Percentiles rank a stretch among this genome's conserved stretches.
Conservation (phyloP, 1,284 basidiomycete species). For the Leccinum pachyderme region DNA sequence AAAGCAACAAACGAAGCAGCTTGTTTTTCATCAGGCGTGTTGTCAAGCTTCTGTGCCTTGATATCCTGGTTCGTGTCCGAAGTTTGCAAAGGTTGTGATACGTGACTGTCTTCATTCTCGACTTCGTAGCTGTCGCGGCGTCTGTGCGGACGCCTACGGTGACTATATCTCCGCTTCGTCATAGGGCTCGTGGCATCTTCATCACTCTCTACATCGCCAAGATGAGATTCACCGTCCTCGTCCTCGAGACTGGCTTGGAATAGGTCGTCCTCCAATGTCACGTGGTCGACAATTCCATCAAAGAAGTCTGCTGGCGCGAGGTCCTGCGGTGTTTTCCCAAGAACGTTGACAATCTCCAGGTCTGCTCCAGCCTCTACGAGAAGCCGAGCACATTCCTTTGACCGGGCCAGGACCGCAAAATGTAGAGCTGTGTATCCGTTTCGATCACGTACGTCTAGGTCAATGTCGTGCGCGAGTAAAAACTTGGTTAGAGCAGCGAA, state of each 20-base stretch:
- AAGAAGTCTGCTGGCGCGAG: conserved; percentile 66
- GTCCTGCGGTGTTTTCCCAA: conserved; percentile 81
- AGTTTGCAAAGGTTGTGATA: conserved; percentile 11
- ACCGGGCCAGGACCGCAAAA: conserved; percentile 75
- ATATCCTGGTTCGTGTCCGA: conserved; percentile 26
- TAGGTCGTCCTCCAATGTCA: conserved; percentile 35
- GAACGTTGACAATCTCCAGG: conserved; percentile 68
- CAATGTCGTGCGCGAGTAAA: conserved; percentile 71
- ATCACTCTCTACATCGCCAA: conserved; percentile 70
- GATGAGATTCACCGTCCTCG: conserved; percentile 62
- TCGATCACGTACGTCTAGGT: conserved; percentile 82
- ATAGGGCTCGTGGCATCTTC: conserved; percentile 43
- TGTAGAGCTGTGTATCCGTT: conserved; percentile 93
- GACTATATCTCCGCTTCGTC: conserved; percentile 30
- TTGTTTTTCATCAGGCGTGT: conserved; percentile 59
- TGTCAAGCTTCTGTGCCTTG: conserved; percentile 12
- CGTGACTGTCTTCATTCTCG: conserved; percentile 19
- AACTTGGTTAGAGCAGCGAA: conserved; percentile 73
- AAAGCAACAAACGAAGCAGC: conserved; percentile 67
- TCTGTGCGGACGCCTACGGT: conserved; percentile 31
- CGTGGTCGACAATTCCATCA: conserved; percentile 34
- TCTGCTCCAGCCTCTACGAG: conserved; percentile 82
- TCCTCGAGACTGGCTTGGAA: conserved; percentile 33
- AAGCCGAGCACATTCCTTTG: conserved; percentile 62
- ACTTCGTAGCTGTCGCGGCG: conserved; percentile 30